Evolutionary conservation across 2,329 filamentous ascomycete genomes (phyloP).

Genomic region (Gaeumannomyces sp.): DNA sequence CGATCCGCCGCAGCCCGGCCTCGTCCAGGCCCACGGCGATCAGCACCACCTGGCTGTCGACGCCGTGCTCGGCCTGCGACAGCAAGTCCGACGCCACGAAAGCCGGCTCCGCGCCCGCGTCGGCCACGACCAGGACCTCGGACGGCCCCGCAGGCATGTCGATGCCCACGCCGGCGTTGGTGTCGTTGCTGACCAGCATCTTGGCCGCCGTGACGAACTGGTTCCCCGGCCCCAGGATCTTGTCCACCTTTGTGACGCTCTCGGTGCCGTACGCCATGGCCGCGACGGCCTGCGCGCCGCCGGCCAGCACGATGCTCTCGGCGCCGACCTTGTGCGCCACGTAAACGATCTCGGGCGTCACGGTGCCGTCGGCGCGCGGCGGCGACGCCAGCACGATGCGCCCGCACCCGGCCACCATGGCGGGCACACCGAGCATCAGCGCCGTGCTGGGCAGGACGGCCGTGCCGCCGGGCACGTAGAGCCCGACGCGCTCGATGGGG

Average conservation of each 20-base stretch:
- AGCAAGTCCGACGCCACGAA: conserved; percentile 94
- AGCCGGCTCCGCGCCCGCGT: conserved; percentile 79
- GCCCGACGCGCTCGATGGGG: conserved; percentile 89
- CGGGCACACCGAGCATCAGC: conserved; percentile 95
- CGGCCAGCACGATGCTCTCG: conserved; percentile 90
- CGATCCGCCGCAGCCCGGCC: conserved; percentile 70
- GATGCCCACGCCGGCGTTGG: conserved; percentile 88
- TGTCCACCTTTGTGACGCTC: conserved; percentile 92
- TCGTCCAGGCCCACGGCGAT: conserved; percentile 78
- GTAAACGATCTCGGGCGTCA: conserved; percentile 97
- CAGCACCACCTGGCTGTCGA: conserved; percentile 90
- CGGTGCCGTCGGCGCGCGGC: conserved; percentile 78
- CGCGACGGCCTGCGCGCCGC: conserved; percentile 90
- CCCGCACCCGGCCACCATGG: conserved; percentile 94
- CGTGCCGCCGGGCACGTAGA: conserved; percentile 93
- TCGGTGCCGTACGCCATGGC: conserved; percentile 97
- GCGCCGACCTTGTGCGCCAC: conserved; percentile 95
- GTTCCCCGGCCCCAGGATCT: conserved; percentile 95
- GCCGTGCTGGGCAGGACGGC: conserved; percentile 96
- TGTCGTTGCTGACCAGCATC: conserved; percentile 98
- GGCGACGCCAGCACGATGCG: conserved; percentile 92
- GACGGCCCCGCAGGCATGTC: conserved; percentile 98
- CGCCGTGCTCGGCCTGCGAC: conserved; percentile 90
- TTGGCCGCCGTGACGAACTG: conserved; percentile 98
- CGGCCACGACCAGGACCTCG: conserved; percentile 93